phyloP scores from a whole-genome alignment of 106 monocot species.

The Dioscorea zingiberensis region DNA sequence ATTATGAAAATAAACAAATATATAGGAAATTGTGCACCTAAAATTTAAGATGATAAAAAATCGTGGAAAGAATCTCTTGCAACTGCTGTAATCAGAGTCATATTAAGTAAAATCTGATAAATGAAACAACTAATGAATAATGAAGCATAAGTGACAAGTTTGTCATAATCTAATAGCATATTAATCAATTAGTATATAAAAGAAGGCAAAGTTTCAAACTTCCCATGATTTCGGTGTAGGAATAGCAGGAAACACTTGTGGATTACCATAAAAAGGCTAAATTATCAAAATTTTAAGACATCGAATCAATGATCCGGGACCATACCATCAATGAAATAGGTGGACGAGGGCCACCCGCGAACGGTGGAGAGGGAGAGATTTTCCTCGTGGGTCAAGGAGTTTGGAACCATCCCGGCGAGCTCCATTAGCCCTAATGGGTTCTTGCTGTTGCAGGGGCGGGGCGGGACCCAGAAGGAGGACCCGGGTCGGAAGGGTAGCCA shows the following conservation, averaged over 20 bases:
- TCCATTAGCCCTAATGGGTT: too few species aligned
- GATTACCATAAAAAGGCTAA: neutral
- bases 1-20: too few species aligned
- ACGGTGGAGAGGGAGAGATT: neutral
- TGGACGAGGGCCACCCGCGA: constrained; percentile 4
- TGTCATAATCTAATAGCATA: too few species aligned
- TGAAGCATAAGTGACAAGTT: too few species aligned
- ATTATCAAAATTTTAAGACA: neutral
- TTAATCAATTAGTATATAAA: too few species aligned
- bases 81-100: too few species aligned
- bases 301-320: neutral
- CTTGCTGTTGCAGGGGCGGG: neutral
- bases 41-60: too few species aligned
- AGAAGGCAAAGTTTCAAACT: neutral
- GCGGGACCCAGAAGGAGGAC: constrained; percentile 19
- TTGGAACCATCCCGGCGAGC: neutral
- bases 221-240: neutral
- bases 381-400: neutral
- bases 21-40: too few species aligned
- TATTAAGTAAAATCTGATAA: too few species aligned
- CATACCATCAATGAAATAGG: constrained; percentile 7
- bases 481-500: constrained; percentile 28
- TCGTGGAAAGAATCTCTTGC: too few species aligned
- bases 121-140: too few species aligned
- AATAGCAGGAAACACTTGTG: neutral